Evolutionary conservation across 202 grass and related monocot species (phyloP).

Genomic region (Hordeum pubiflorum): DNA sequence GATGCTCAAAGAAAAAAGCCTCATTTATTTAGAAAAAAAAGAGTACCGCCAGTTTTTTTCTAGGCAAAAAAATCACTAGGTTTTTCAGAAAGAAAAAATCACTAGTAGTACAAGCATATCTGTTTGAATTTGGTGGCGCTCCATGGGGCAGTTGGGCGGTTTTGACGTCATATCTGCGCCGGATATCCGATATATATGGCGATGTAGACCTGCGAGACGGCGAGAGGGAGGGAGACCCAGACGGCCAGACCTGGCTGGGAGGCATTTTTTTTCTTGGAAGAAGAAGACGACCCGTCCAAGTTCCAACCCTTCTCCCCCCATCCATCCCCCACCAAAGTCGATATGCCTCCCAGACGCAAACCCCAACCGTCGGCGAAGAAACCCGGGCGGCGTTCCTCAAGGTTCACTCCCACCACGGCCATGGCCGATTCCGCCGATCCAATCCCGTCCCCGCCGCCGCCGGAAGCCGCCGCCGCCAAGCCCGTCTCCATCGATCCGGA

Average conservation of each 20-base stretch:
- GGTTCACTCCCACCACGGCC: background rate
- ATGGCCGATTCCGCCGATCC: background rate
- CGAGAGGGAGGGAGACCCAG: background rate
- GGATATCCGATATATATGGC: no score
- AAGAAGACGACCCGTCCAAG: background rate
- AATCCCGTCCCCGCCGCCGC: background rate
- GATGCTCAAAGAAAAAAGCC: no score
- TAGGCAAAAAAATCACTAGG: no score
- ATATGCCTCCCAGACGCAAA: background rate
- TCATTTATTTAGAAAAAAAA: no score
- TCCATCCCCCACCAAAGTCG: background rate
- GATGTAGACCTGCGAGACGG: background rate
- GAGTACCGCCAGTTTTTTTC: no score
- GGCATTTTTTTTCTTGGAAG: background rate
- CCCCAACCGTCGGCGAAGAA: background rate
- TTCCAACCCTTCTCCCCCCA: background rate
- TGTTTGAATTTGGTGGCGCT: no score
- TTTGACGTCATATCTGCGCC: no score
- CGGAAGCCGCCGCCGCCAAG: slow-evolving; percentile 8
- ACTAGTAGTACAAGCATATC: no score
- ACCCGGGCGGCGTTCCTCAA: background rate
- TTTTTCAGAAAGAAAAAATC: no score
- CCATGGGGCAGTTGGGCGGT: no score
- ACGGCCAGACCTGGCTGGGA: background rate
- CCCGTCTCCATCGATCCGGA: slow-evolving; percentile 14